phyloP scores from a whole-genome alignment of 2,329 filamentous ascomycete species.

The Penicillium sp. region DNA sequence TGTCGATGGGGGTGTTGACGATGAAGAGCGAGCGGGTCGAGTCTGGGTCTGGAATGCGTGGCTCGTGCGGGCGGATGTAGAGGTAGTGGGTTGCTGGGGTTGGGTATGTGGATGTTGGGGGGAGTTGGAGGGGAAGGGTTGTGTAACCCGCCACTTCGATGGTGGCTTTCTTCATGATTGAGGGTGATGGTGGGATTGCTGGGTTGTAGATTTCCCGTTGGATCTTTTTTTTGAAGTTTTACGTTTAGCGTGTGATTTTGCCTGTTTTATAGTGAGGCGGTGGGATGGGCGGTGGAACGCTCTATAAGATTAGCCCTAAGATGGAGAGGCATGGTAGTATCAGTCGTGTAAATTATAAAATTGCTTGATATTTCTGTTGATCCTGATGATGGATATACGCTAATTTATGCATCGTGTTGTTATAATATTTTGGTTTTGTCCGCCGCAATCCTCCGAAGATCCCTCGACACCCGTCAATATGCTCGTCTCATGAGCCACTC shows the following conservation, averaged over 20 bases:
- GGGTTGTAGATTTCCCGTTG: constrained; percentile 16
- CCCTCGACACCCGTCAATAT: background rate
- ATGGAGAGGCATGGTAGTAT: background rate
- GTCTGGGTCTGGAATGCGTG: constrained; percentile 74
- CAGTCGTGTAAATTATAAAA: background rate
- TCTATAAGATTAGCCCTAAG: constrained; percentile 12
- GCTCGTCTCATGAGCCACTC: constrained; percentile 19
- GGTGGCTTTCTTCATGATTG: constrained; percentile 45
- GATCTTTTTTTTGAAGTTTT: constrained; percentile 31
- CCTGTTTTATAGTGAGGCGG: constrained; percentile 23
- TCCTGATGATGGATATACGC: background rate
- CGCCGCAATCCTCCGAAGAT: background rate
- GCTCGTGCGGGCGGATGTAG: constrained; percentile 83
- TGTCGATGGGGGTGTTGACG: constrained; percentile 87
- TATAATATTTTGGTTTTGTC: background rate
- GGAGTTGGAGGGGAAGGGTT: constrained; percentile 71
- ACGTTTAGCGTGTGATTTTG: constrained; percentile 30
- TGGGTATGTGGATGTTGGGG: constrained; percentile 67
- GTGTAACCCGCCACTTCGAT: constrained; percentile 66
- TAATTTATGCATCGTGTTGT: background rate
- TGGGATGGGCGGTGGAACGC: constrained; percentile 20
- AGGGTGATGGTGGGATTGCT: constrained; percentile 17
- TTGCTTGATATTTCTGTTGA: background rate
- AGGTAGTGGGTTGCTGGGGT: constrained; percentile 75
- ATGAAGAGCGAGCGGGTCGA: constrained; percentile 83